phyloP scores from a whole-genome alignment of 1,284 basidiomycete genomes.

The Pyrrhoderma lamaoense region DNA sequence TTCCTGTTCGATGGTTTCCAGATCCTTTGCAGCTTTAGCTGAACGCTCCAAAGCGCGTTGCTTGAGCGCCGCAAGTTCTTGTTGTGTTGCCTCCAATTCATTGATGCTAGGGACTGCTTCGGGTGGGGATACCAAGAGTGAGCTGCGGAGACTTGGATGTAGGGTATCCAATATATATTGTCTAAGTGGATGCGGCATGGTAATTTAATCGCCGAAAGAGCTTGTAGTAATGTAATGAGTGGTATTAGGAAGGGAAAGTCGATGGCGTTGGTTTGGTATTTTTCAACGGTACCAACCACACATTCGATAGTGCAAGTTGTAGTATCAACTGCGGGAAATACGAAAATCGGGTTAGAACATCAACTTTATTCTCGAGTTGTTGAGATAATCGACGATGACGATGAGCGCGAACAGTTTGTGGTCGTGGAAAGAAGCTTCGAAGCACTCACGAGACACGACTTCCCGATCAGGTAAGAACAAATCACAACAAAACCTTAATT shows the following conservation, averaged over 20 bases:
- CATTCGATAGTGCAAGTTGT: slow-evolving; percentile 10
- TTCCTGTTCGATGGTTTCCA: slow-evolving; percentile 59
- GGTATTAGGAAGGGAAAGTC: too few species aligned
- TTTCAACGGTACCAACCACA: slow-evolving; percentile 1
- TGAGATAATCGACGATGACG: slow-evolving; percentile 2
- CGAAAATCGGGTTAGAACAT: slow-evolving; percentile 16
- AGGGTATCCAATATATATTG: slow-evolving; percentile 6
- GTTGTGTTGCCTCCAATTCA: slow-evolving; percentile 60
- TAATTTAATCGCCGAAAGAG: not conserved
- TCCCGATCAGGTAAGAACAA: slow-evolving; percentile 6
- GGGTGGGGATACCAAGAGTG: slow-evolving; percentile 50
- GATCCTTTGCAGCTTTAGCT: slow-evolving; percentile 63
- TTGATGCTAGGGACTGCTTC: slow-evolving; percentile 62
- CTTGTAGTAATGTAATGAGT: not conserved
- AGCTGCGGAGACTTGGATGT: slow-evolving; percentile 38
- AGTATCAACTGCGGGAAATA: slow-evolving; percentile 5
- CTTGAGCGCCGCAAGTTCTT: slow-evolving; percentile 50
- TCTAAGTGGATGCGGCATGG: slow-evolving; percentile 14
- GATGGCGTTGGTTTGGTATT: slow-evolving; percentile 1
- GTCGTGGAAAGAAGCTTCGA: slow-evolving; percentile 16
- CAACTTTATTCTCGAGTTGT: slow-evolving; percentile 4
- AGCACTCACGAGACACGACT: not conserved
- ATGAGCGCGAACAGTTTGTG: slow-evolving; percentile 5
- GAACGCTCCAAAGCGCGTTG: slow-evolving; percentile 49
- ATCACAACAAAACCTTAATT: not conserved